phyloP scores from a whole-genome alignment of 176 grass and related monocot species.

The Urochloa ruziziensis region DNA sequence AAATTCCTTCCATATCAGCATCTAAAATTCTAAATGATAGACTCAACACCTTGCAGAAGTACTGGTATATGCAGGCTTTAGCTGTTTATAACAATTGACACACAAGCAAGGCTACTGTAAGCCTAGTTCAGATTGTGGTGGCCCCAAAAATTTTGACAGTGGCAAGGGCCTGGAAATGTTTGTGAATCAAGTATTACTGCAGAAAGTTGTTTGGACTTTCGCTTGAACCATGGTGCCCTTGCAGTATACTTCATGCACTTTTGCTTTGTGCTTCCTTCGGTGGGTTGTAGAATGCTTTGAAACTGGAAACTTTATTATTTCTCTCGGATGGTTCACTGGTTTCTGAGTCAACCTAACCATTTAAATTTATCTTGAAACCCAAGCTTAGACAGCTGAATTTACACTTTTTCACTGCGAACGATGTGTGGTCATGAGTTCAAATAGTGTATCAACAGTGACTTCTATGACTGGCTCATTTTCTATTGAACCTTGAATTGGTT shows the following conservation, averaged over 20 bases:
- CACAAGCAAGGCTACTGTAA: not conserved
- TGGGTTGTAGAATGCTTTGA: not conserved
- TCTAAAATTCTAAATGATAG: not conserved
- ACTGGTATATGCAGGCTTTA: not conserved
- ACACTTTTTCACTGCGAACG: not conserved
- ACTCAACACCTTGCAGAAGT: not conserved
- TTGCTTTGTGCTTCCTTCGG: not conserved
- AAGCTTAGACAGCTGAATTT: not conserved
- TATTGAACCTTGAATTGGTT: not conserved
- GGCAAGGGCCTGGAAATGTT: not conserved
- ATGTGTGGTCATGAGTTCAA: not conserved
- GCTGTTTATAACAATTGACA: not conserved
- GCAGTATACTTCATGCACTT: not conserved
- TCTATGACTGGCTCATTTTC: conserved; percentile 5
- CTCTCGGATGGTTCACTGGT: not conserved
- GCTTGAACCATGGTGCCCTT: not conserved
- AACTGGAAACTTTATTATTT: not conserved
- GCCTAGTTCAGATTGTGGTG: not conserved
- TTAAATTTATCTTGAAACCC: not conserved
- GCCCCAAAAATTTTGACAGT: not conserved
- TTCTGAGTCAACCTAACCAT: not conserved
- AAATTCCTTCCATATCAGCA: not conserved
- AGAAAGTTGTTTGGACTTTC: not conserved
- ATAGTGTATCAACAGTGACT: not conserved
- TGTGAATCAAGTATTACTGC: not conserved